These are phyloP conservation scores for Cladosporium oxysporum DNA, from an alignment of 2,329 filamentous ascomycete species.

Conservation along the genomic window DNA sequence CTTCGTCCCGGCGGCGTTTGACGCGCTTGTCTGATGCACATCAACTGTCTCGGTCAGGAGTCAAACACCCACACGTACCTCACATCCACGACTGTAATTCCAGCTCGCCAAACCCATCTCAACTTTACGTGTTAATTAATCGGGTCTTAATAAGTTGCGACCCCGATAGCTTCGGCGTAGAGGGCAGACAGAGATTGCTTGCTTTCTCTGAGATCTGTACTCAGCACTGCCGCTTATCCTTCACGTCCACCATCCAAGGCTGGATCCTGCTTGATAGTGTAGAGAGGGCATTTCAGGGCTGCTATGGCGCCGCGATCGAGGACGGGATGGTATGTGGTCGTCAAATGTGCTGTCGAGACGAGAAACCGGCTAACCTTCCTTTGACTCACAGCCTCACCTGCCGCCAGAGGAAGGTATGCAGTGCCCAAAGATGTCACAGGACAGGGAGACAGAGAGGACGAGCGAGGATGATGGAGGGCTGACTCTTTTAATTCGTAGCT, in stretches of 20 bases:
- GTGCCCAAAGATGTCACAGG: background rate
- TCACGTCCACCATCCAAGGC: background rate
- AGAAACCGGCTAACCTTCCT: constrained; percentile 33
- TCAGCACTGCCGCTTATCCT: background rate
- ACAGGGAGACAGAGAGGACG: background rate
- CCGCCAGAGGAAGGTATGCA: constrained; percentile 36
- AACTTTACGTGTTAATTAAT: background rate
- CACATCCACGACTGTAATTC: background rate
- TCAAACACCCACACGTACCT: background rate
- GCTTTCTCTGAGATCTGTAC: background rate
- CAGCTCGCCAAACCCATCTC: background rate
- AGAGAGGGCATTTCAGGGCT: constrained; percentile 5
- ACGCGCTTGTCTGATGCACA: background rate
- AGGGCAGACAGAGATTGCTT: background rate
- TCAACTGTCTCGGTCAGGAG: background rate
- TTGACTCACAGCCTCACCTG: constrained; percentile 34
- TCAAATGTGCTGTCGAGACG: constrained; percentile 5
- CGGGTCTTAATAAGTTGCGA: background rate
- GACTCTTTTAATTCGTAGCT: constrained; percentile 43
- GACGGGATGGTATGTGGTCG: constrained; percentile 36
- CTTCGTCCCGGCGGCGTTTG: background rate
- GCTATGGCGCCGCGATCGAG: constrained; percentile 35
- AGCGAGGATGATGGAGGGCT: constrained; percentile 9
- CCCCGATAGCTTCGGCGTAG: background rate
- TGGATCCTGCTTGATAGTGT: background rate